Evolutionary conservation across 192 early-diverging fungal genomes (phyloP).

Genomic region (Endogone sp.): DNA sequence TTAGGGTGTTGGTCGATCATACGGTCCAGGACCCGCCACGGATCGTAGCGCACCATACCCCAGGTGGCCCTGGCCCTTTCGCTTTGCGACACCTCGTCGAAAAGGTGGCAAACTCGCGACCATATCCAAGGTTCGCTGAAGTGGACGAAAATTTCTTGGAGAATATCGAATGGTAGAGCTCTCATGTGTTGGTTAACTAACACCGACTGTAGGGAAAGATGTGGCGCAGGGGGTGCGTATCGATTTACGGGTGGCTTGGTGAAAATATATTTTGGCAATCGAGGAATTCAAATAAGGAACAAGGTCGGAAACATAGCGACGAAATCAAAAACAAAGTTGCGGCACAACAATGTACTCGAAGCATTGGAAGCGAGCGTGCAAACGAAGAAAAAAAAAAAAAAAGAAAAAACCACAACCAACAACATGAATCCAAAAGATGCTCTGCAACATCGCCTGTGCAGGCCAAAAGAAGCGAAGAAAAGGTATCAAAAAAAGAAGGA

Average conservation of each 20-base stretch:
- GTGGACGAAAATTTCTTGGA: not conserved
- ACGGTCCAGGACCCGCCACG: not conserved
- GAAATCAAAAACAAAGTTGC: no score
- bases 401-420: no score
- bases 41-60: not conserved
- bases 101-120: not conserved
- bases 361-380: no score
- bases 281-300: no score
- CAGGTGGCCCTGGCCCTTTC: not conserved
- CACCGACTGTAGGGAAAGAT: not conserved
- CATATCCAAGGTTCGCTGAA: not conserved
- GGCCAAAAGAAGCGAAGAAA: not conserved
- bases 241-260: no score
- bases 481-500: not conserved
- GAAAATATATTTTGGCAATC: no score
- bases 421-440: no score
- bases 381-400: no score
- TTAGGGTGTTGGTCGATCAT: not conserved
- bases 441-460: no score
- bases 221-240: not conserved
- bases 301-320: no score
- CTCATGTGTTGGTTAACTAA: not conserved
- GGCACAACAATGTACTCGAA: no score
- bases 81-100: not conserved
- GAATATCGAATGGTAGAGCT: not conserved